Evolutionary conservation across 2,329 filamentous ascomycete genomes (phyloP), one percentile per base, ranked within the genome.

Genomic region (Phoma sp.): DNA sequence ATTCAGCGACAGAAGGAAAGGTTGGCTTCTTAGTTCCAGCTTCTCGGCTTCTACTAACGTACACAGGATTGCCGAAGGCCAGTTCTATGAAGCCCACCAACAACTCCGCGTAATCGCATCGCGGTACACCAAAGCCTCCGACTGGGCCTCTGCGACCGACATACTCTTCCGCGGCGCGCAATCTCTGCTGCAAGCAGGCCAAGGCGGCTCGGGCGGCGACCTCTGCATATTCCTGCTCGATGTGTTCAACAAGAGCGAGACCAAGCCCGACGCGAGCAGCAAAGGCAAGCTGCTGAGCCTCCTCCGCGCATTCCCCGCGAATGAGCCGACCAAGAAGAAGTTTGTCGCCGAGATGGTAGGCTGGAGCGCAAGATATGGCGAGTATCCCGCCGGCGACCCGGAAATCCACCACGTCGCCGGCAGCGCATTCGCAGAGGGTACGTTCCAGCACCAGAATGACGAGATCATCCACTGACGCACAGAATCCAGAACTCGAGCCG

Each of bases 81-180:
- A 95, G 74, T 97, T 87, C 83, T 99, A 99, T 81, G 95, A 99
- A 84, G 95, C 95, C 55, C 94, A 98, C 79, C 95, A 99, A 78
- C 95, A 99, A 81, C 91, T 96, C 64, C 92, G 95, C 60, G 93
- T 97, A 50, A 94, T 97, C 65, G 93, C 93, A 58, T 89, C 92
- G 35, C 92, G 96, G 54, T 96, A 99, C 80, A 87, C 94, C 75
- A 98, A 98, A 80, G 84, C 89, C 38, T 81, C 85, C 58, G 94
- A 94, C 83, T 97, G 90, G 84, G 76, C 83, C 64, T 89, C 92
- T 12, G 95, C 96, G 43, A 88, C 92, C 73, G 91, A 96, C 65
- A 89, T 98, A 62, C 84, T 99, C 62, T 88, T 85, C 75, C 89
- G 85, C 62, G 95, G 96, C 60, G 89, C 94, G 1, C 88, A 90